Evolutionary conservation across 1,284 basidiomycete species (phyloP).

Genomic region (Ustilago trichophora): DNA sequence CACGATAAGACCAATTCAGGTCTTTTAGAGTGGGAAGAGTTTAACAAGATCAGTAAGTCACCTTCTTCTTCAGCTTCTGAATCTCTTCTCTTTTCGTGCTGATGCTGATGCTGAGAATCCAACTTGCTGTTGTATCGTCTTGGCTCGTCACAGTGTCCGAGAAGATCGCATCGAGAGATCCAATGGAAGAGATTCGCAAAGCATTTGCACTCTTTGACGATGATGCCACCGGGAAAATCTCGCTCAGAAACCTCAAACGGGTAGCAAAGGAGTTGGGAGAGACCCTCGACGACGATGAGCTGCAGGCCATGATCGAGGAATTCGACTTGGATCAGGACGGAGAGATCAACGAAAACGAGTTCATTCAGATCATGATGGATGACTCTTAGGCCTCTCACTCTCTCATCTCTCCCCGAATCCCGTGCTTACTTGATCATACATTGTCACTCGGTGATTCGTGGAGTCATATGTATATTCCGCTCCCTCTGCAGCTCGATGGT

Average conservation of each 20-base stretch:
- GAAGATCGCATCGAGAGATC: constrained; percentile 89
- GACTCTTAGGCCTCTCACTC: constrained; percentile 69
- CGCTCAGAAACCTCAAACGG: constrained; percentile 84
- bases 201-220: constrained; percentile 97
- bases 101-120: too few species aligned
- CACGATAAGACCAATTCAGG: constrained; percentile 88
- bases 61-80: too few species aligned
- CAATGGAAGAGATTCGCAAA: constrained; percentile 92
- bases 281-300: constrained; percentile 91
- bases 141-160: constrained; percentile 79
- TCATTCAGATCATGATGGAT: constrained; percentile 95
- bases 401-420: neutral
- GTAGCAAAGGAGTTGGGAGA: constrained; percentile 98
- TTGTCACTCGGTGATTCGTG: too few species aligned
- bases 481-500: too few species aligned
- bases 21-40: constrained; percentile 93
- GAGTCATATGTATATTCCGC: too few species aligned
- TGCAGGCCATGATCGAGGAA: constrained; percentile 99
- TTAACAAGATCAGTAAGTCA: constrained; percentile 91
- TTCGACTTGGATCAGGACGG: constrained; percentile 99
- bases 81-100: too few species aligned
- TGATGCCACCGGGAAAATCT: constrained; percentile 93
- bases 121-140: neutral
- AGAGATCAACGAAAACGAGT: constrained; percentile 93
- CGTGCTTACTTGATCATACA: too few species aligned